phyloP scores from a whole-genome alignment of 1,284 basidiomycete species.

The Pisolithus thermaeus region DNA sequence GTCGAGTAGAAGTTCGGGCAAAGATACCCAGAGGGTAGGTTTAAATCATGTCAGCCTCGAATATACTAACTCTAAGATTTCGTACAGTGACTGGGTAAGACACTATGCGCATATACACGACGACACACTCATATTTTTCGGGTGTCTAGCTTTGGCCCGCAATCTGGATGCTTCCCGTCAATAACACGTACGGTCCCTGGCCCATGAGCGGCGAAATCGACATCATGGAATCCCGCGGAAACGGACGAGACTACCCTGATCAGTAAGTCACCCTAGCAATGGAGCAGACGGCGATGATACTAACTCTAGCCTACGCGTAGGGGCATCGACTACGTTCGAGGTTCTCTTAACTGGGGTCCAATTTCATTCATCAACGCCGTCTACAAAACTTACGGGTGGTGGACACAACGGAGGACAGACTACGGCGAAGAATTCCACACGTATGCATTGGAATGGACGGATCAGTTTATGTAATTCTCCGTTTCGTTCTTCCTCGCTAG shows the following conservation, averaged over 20 bases:
- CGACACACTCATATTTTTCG: conserved; percentile 9
- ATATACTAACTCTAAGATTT: background rate
- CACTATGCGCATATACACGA: background rate
- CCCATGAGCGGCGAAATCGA: conserved; percentile 80
- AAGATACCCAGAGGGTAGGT: conserved; percentile 70
- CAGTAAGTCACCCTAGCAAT: conserved; percentile 43
- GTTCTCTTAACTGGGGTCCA: conserved; percentile 83
- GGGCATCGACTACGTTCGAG: conserved; percentile 70
- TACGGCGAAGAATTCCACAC: conserved; percentile 73
- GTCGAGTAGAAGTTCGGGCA: conserved; percentile 77
- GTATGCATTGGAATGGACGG: conserved; percentile 78
- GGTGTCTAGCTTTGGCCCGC: conserved; percentile 61
- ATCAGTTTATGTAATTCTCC: conserved; percentile 56
- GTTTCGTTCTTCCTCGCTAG: background rate
- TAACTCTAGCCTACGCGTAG: conserved; percentile 30
- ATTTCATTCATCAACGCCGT: conserved; percentile 65
- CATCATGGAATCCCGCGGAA: conserved; percentile 77
- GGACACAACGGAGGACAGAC: conserved; percentile 59
- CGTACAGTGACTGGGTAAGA: conserved; percentile 49
- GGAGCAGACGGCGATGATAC: background rate
- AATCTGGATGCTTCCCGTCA: conserved; percentile 82
- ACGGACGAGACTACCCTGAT: conserved; percentile 56
- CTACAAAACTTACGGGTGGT: conserved; percentile 72
- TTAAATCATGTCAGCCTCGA: conserved; percentile 10
- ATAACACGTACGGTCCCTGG: conserved; percentile 79